Evolutionary conservation across 805 yeast genomes (phyloP).

Genomic region (Saccharomycopsis sp.): DNA sequence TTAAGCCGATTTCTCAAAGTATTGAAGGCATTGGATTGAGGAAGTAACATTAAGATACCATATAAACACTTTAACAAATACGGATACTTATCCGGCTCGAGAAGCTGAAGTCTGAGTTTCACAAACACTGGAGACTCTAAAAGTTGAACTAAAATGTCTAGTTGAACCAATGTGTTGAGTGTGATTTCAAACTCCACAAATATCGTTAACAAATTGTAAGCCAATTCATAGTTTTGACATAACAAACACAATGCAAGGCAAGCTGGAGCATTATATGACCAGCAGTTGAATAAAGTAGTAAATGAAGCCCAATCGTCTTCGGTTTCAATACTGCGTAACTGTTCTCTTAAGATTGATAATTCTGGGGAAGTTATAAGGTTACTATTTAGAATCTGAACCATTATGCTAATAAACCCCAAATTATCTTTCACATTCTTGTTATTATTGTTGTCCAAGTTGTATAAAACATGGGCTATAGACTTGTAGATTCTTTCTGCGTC

Average conservation of each 20-base stretch:
- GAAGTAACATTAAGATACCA: slow-evolving; percentile 88
- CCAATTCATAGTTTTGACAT: slow-evolving; percentile 83
- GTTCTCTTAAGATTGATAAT: slow-evolving; percentile 58
- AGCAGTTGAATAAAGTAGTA: slow-evolving; percentile 70
- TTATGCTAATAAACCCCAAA: slow-evolving; percentile 63
- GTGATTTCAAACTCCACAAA: slow-evolving; percentile 78
- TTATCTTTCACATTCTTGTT: slow-evolving; percentile 30
- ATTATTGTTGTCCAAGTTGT: slow-evolving; percentile 35
- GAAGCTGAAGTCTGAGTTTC: slow-evolving; percentile 74
- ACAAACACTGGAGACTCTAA: slow-evolving; percentile 91
- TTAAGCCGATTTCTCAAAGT: slow-evolving; percentile 70
- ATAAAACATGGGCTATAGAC: slow-evolving; percentile 67
- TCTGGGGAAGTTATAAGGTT: slow-evolving; percentile 85
- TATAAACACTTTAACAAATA: slow-evolving; percentile 80
- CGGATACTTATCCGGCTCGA: slow-evolving; percentile 80
- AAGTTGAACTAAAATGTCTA: slow-evolving; percentile 84
- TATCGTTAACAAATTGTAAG: slow-evolving; percentile 74
- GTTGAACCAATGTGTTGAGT: slow-evolving; percentile 71
- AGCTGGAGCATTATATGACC: slow-evolving; percentile 91
- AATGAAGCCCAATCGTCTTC: slow-evolving; percentile 64
- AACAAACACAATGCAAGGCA: slow-evolving; percentile 77
- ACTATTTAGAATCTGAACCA: slow-evolving; percentile 83
- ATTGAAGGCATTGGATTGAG: slow-evolving; percentile 88
- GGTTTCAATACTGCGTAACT: slow-evolving; percentile 57
- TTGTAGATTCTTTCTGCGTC: slow-evolving; percentile 79